These are phyloP conservation scores for Tetradesmus obliquus DNA, from an alignment of 139 green algal genomes.

Conservation along the genomic window DNA sequence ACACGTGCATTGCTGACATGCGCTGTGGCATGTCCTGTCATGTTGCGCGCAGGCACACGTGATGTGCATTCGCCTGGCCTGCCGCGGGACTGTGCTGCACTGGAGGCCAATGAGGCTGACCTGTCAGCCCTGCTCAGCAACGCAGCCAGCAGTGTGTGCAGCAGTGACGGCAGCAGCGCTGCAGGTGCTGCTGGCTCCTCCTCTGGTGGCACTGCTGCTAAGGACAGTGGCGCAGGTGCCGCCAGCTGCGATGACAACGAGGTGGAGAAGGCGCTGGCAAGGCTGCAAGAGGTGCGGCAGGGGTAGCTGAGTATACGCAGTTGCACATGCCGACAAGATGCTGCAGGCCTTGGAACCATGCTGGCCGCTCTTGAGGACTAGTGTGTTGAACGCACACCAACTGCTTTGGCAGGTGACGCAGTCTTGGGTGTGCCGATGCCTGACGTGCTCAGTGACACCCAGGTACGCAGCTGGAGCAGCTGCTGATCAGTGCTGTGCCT, in stretches of 20 bases:
- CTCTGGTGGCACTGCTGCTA: not conserved
- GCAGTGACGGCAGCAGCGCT: not conserved
- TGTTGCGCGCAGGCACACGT: not conserved
- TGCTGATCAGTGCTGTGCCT: not conserved
- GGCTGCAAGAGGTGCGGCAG: conserved; percentile 37
- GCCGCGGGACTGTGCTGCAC: conserved; percentile 32
- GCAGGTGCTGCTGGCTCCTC: not conserved
- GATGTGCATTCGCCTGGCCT: conserved; percentile 42
- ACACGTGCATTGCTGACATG: not conserved
- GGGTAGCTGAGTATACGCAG: not conserved
- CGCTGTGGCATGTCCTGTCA: not conserved
- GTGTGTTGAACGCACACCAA: no score
- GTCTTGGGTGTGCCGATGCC: no score
- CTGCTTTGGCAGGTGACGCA: no score
- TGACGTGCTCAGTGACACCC: not conserved
- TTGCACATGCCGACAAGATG: not conserved
- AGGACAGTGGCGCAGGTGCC: not conserved
- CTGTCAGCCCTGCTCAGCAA: not conserved
- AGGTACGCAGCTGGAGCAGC: conserved; percentile 1
- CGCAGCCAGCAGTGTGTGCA: not conserved
- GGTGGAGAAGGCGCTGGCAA: conserved; percentile 4
- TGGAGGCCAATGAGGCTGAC: conserved; percentile 28
- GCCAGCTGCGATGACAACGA: not conserved
- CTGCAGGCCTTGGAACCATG: no score
- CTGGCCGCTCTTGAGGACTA: no score